A percentile compares a stretch with the other conserved stretches of the same genome.
Conservation (phyloP, 1,284 basidiomycete species). For the Tilletia setariae region DNA sequence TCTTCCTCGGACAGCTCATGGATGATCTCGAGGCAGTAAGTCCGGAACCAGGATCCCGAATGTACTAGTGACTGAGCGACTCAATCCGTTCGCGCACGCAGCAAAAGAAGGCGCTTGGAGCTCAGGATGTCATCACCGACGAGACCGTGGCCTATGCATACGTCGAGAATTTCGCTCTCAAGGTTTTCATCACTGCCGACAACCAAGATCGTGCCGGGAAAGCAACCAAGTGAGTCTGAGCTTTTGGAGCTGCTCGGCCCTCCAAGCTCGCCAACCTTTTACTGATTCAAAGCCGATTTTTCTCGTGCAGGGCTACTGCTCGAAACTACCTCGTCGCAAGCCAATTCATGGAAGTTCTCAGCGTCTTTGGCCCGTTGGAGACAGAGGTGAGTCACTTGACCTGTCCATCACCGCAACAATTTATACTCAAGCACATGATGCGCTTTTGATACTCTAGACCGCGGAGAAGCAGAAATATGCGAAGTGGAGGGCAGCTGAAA, state of each 20-base stretch:
- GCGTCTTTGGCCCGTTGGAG: conserved; percentile 64
- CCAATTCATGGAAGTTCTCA: conserved; percentile 78
- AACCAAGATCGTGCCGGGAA: conserved; percentile 77
- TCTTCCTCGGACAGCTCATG: conserved; percentile 72
- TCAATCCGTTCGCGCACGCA: conserved; percentile 34
- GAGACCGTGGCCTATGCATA: conserved; percentile 80
- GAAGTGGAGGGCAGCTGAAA: conserved; percentile 89
- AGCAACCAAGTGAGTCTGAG: conserved; percentile 65
- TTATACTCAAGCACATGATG: conserved; percentile 20
- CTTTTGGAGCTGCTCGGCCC: neutral
- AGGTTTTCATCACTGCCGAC: conserved; percentile 83
- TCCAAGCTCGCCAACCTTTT: neutral
- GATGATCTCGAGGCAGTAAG: conserved; percentile 69
- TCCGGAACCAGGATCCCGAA: conserved; percentile 5
- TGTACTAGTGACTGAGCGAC: neutral
- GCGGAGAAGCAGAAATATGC: conserved; percentile 78
- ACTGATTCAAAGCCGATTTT: conserved; percentile 1
- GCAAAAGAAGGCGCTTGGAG: conserved; percentile 71
- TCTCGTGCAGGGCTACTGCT: conserved; percentile 66
- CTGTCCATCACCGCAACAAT: neutral
- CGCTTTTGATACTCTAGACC: conserved; percentile 57
- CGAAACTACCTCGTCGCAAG: conserved; percentile 82
- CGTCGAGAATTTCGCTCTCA: conserved; percentile 88
- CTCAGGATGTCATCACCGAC: conserved; percentile 76
- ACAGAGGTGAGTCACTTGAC: conserved; percentile 44